phyloP scores from a whole-genome alignment of 164 flowering plant species.

The Piper longum region DNA sequence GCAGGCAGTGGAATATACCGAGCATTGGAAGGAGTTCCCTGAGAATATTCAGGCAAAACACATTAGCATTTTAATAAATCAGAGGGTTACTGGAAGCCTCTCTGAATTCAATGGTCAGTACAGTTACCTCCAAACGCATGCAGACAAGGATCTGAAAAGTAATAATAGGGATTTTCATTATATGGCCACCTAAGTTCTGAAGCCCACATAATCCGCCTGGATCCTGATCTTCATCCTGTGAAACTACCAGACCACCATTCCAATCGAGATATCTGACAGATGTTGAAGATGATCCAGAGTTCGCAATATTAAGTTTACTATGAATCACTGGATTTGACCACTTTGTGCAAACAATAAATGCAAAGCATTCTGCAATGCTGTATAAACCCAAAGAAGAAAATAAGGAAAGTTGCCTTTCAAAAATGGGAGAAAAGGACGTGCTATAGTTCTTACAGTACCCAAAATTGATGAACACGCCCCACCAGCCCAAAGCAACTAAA shows the following conservation, averaged over 20 bases:
- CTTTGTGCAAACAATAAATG: slow-evolving; percentile 86
- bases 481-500: slow-evolving; percentile 76
- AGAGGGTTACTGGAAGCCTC: not conserved
- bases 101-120: not conserved
- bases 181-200: slow-evolving; percentile 82
- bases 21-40: slow-evolving; percentile 73
- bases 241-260: slow-evolving; percentile 53
- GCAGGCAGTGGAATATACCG: slow-evolving; percentile 37
- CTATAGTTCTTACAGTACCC: slow-evolving; percentile 32
- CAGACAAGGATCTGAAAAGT: slow-evolving; percentile 68
- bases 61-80: not conserved
- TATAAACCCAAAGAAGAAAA: slow-evolving; percentile 1
- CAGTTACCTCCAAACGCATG: slow-evolving; percentile 74
- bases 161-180: slow-evolving; percentile 77
- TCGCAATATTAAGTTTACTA: slow-evolving; percentile 30
- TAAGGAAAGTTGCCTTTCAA: not conserved
- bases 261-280: slow-evolving; percentile 52
- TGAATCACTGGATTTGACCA: slow-evolving; percentile 90
- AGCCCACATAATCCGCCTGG: slow-evolving; percentile 42
- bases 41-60: slow-evolving; percentile 10
- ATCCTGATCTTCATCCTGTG: slow-evolving; percentile 43
- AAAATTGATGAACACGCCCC: slow-evolving; percentile 87
- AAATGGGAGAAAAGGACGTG: not conserved
- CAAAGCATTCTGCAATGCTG: slow-evolving; percentile 93
- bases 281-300: slow-evolving; percentile 40